Evolutionary conservation across 768 basidiomycete species (phyloP), one percentile per base, ranked within the genome.

Genomic region (Lactarius evosmus): DNA sequence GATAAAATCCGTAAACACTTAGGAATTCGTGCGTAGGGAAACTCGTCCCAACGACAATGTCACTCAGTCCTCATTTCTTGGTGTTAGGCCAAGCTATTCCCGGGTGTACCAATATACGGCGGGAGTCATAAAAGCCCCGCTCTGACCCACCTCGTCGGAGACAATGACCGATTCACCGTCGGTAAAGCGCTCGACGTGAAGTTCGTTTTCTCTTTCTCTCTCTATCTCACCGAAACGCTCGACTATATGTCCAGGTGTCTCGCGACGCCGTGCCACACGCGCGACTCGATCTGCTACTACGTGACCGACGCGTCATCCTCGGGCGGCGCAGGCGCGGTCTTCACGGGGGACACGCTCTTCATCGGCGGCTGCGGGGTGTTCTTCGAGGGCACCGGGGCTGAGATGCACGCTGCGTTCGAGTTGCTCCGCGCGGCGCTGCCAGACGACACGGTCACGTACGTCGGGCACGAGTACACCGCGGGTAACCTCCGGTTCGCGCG

Each of bases 311-410:
- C 55, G 30, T 77, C 62, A 19, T 12, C 41, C 2, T 30, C 83
- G 29, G 70, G 78, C 54, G 72, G 85, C 65, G 78, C 88, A 0
- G 88, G 89, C 22, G 88, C 80, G 17, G 92, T 98, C 40, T 96
- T 98, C 75, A 97, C 96, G 0, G 96, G 96, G 17, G 94, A 97
- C 72, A 97, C 94, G 1, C 85, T 97, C 59, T 96, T 97, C 78
- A 79, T 83, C 73, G 89, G 80, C 30, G 93, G 94, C 9, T 95
- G 91, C 72, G 96, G 96, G 30, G 85, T 93, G 29, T 98, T 98
- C 84, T 97, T 97, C 72, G 95, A 98, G 72, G 92, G 93, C 53
- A 83, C 81, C 2, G 87, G 82, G 17, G 76, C 79, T 16, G 82
- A 93, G 75, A 98, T 98, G 96, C 80, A 90, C 69, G 75, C 78